Evolutionary conservation across 1,284 basidiomycete genomes (phyloP), one percentile per base, ranked within the genome.

Genomic region (Mycosarcoma mackinlayi): DNA sequence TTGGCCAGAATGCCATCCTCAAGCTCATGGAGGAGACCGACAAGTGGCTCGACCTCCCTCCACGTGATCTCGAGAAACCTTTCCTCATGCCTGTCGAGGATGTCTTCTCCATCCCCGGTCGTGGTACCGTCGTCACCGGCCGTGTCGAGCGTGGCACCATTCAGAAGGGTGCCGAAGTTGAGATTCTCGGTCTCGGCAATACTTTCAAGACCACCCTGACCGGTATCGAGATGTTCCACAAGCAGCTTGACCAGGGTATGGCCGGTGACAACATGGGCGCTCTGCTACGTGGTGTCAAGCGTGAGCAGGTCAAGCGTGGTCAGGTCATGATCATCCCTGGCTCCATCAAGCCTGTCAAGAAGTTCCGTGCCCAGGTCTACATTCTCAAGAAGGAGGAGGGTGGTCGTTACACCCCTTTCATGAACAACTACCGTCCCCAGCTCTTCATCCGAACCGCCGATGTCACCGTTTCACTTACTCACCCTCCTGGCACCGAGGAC

Each of bases 191-290:
- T 77, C 86, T 93, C 62, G 95, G 94, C 61, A 85, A 86, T 55
- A 86, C 86, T 63, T 85, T 93, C 84, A 98, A 96, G 88, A 96
- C 95, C 13, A 95, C 91, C 30, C 86, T 99, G 59, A 99, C 94
- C 76, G 94, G 94, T 76, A 94, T 98, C 81, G 95, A 98, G 85
- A 98, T 97, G 92, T 98, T 98, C 90, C 94, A 97, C 88, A 98
- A 97, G 87, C 96, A 99, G 86, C 89, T 99, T 66, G 96, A 98
- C 56, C 89, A 94, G 64, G 95, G 93, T 70, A 93, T 98, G 85
- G 95, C 96, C 74, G 96, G 96, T 83, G 96, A 99, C 86, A 98
- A 98, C 87, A 98, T 98, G 93, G 96, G 96, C 79, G 92, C 92
- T 61, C 87, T 99, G 44, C 89, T 99, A 54, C 93, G 96, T 85